Evolutionary conservation across 768 basidiomycete species (phyloP).

Genomic region (Amanita fuliginea): DNA sequence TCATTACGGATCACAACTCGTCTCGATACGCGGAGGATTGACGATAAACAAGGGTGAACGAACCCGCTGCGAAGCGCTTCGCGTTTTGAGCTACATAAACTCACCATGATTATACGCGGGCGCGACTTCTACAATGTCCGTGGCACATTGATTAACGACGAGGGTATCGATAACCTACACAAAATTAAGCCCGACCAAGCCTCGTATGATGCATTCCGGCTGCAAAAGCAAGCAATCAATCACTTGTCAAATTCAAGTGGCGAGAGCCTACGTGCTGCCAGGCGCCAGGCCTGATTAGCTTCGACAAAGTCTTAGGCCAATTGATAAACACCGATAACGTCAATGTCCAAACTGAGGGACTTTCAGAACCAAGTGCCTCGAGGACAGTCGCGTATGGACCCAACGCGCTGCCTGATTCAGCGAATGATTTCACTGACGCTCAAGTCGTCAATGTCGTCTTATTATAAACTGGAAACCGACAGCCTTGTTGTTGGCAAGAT

Average conservation of each 20-base stretch:
- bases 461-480: constrained; percentile 76
- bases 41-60: too few species aligned
- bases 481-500: constrained; percentile 56
- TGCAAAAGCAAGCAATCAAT: constrained; percentile 15
- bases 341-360: not conserved
- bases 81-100: too few species aligned
- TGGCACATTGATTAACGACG: too few species aligned
- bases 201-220: constrained; percentile 79
- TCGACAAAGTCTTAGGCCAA: too few species aligned
- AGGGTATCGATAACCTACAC: constrained; percentile 30
- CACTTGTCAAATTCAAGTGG: too few species aligned
- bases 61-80: too few species aligned
- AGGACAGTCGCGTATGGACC: not conserved
- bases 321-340: too few species aligned
- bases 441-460: constrained; percentile 76
- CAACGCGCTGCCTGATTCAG: constrained; percentile 63
- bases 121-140: too few species aligned
- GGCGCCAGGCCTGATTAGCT: too few species aligned
- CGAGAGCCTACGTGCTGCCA: too few species aligned
- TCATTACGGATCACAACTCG: not conserved
- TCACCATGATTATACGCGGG: too few species aligned
- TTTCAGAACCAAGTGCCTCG: not conserved
- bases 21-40: not conserved
- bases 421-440: constrained; percentile 61
- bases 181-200: constrained; percentile 68